A percentile compares a stretch with the other conserved stretches of the same genome.
Evolutionary conservation across 83 land plant species (phyloP).

Genomic region (Picea abies): DNA sequence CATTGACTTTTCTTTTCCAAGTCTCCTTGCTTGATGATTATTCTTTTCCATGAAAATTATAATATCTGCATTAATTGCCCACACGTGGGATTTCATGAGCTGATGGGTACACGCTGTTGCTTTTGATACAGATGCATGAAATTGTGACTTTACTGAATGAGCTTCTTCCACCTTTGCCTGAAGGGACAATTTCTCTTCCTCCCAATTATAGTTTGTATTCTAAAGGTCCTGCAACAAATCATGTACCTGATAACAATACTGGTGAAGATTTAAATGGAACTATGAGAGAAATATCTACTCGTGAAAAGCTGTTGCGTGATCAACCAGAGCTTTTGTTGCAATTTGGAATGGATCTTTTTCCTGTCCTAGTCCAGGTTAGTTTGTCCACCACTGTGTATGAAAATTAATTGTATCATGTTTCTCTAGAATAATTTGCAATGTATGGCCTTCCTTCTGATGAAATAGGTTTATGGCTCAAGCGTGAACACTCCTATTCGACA

Average conservation of each 20-base stretch:
- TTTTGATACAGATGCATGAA: conserved; percentile 41
- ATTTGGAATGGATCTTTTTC: conserved; percentile 77
- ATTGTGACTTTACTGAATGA: conserved; percentile 71
- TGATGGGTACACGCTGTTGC: not conserved
- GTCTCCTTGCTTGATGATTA: too few species aligned
- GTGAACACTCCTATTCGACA: conserved; percentile 71
- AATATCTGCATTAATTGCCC: too few species aligned
- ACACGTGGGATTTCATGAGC: not conserved
- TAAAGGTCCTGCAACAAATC: conserved; percentile 20
- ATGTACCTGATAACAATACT: conserved; percentile 30
- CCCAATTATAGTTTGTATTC: not conserved
- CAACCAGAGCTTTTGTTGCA: conserved; percentile 64
- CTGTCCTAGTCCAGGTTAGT: conserved; percentile 75
- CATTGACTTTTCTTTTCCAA: not conserved
- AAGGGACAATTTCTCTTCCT: conserved; percentile 71
- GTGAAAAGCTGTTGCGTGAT: conserved; percentile 55
- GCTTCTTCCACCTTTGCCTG: conserved; percentile 63
- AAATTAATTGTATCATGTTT: not conserved
- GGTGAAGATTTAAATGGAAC: conserved; percentile 22
- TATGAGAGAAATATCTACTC: conserved; percentile 28
- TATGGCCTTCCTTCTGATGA: conserved; percentile 5
- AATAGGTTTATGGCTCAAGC: conserved; percentile 83
- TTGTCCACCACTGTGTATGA: not conserved
- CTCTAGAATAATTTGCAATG: not conserved
- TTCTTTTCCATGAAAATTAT: too few species aligned